phyloP scores from a whole-genome alignment of 139 green algal genomes.

The Diplosphaera chodatii region DNA sequence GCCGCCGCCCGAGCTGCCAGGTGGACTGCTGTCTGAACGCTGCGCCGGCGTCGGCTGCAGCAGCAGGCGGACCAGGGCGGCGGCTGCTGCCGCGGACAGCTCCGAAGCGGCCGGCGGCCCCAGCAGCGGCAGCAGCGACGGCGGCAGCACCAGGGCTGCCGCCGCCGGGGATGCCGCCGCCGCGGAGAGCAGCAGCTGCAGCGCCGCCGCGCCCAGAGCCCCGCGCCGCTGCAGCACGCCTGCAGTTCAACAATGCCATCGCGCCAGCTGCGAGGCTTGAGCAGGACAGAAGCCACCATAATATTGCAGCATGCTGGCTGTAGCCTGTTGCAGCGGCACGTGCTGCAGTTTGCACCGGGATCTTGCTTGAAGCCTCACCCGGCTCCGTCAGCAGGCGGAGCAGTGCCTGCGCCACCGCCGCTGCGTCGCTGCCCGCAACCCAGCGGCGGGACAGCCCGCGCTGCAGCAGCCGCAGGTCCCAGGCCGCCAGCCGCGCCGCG shows the following conservation, averaged over 20 bases:
- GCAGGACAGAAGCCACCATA: too few relatives aligned
- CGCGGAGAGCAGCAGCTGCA: neutral
- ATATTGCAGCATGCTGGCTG: too few relatives aligned
- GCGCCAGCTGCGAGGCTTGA: too few relatives aligned
- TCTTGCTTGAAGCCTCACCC: neutral
- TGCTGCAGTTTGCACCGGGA: too few relatives aligned
- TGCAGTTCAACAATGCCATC: too few relatives aligned
- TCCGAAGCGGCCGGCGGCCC: too few relatives aligned
- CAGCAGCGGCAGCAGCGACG: neutral
- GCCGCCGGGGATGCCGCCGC: neutral
- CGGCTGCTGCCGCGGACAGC: neutral
- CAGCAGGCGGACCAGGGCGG: neutral
- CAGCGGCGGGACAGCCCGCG: too few relatives aligned
- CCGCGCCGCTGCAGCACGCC: too few relatives aligned
- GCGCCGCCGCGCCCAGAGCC: too few relatives aligned
- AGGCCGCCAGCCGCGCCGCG: neutral
- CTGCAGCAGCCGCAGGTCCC: neutral
- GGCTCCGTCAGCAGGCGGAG: neutral
- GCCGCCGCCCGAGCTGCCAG: too few relatives aligned
- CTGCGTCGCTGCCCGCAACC: neutral
- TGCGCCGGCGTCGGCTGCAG: neutral
- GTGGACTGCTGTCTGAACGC: too few relatives aligned
- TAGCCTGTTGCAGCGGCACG: too few relatives aligned
- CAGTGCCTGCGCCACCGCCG: neutral
- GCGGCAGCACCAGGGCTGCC: neutral